Evolutionary conservation across 2,329 filamentous ascomycete genomes (phyloP).

Genomic region (Curvularia hawaiiensis): DNA sequence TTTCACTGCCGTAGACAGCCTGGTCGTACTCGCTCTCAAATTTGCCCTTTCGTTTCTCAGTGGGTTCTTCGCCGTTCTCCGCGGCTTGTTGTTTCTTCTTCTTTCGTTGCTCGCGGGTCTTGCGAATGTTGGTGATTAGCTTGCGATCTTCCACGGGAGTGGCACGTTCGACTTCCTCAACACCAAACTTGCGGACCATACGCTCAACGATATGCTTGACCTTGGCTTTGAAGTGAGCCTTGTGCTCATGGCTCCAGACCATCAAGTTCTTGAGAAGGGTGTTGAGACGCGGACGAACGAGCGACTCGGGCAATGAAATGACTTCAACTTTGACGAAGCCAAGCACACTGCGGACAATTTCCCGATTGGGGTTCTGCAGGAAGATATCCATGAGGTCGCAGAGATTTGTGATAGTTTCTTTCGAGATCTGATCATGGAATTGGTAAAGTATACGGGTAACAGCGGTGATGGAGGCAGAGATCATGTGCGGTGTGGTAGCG

Average conservation of each 20-base stretch:
- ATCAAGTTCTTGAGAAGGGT: conserved; percentile 87
- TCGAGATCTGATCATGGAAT: conserved; percentile 73
- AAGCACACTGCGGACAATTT: conserved; percentile 92
- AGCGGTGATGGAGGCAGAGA: conserved; percentile 94
- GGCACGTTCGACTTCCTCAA: conserved; percentile 76
- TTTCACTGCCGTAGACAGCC: conserved; percentile 79
- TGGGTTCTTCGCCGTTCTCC: conserved; percentile 58
- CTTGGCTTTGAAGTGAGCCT: conserved; percentile 94
- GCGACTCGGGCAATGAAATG: conserved; percentile 77
- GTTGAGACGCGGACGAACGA: conserved; percentile 77
- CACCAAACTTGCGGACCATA: conserved; percentile 89
- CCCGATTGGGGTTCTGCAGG: conserved; percentile 92
- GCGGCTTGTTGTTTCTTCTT: conserved; percentile 76
- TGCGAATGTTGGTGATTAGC: conserved; percentile 90
- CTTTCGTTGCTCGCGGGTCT: conserved; percentile 90
- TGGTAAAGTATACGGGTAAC: conserved; percentile 92
- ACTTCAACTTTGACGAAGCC: conserved; percentile 97
- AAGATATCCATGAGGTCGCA: conserved; percentile 97
- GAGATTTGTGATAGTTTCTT: conserved; percentile 76
- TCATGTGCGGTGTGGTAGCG: conserved; percentile 93
- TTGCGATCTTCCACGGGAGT: conserved; percentile 89
- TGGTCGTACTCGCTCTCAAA: conserved; percentile 96
- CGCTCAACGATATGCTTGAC: conserved; percentile 98
- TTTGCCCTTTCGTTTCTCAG: conserved; percentile 58
- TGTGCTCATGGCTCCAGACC: conserved; percentile 97